Conservation (phyloP, 2,329 filamentous ascomycete genomes). For the Fusarium brevicatenulatum region DNA sequence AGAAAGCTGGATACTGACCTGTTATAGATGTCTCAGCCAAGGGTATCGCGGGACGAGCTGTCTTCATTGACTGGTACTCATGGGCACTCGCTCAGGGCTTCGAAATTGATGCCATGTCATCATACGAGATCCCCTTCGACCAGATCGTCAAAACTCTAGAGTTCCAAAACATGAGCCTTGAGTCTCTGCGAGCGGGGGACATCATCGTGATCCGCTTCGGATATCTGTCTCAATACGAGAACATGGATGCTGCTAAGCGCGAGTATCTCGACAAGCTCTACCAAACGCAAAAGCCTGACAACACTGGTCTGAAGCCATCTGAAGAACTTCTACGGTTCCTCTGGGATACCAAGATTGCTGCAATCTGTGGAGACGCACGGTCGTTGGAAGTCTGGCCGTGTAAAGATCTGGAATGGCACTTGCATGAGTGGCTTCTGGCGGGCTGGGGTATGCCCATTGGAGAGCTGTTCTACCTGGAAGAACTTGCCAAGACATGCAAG, state of each 20-base stretch:
- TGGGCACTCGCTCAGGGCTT: constrained; percentile 19
- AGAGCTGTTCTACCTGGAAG: constrained; percentile 49
- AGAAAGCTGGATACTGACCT: fast-evolving
- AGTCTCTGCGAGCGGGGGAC: constrained; percentile 14
- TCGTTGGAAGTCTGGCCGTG: constrained; percentile 54
- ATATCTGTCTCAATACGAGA: constrained; percentile 36
- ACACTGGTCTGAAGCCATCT: constrained; percentile 52
- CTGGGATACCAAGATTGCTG: constrained; percentile 55
- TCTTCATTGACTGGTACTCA: constrained; percentile 36
- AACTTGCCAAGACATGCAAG: constrained; percentile 58
- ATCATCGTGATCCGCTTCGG: constrained; percentile 37
- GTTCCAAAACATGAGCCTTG: constrained; percentile 17
- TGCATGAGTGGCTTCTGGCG: constrained; percentile 57
- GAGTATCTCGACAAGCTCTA: constrained; percentile 29
- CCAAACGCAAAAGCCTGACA: constrained; percentile 17
- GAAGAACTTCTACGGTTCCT: constrained; percentile 52
- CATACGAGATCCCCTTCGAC: constrained; percentile 29
- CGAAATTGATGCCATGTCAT: constrained; percentile 28
- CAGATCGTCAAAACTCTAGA: constrained; percentile 20
- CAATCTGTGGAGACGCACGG: constrained; percentile 53
- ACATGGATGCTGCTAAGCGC: constrained; percentile 17
- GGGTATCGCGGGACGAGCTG: constrained; percentile 26
- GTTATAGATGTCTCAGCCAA: constrained; percentile 14
- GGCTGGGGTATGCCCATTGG: constrained; percentile 59
- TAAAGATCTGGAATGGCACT: constrained; percentile 31